Percentiles rank a stretch among this genome's conserved stretches.
Conservation (phyloP, 2,329 filamentous ascomycete genomes). For the Truncatella angustata region DNA sequence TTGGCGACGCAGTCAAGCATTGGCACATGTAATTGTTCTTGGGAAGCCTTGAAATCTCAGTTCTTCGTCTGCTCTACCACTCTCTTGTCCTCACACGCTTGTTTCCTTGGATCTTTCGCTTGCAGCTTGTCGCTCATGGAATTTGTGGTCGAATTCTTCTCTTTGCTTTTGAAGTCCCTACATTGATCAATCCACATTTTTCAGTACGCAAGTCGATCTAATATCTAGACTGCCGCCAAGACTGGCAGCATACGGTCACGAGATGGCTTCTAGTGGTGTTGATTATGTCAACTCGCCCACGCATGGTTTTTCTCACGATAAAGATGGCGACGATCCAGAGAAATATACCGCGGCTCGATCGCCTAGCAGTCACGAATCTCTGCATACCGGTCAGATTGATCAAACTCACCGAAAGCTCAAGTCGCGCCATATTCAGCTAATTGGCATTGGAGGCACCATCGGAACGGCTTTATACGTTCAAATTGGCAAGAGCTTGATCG, state of each 20-base stretch:
- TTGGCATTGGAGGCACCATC: slow-evolving; percentile 64
- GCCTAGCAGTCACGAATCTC: slow-evolving; percentile 8
- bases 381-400: slow-evolving; percentile 27
- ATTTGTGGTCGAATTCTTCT: slow-evolving; percentile 21
- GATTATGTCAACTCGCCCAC: slow-evolving; percentile 11
- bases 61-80: not conserved
- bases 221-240: not conserved
- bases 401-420: slow-evolving; percentile 53
- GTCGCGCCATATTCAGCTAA: slow-evolving; percentile 56
- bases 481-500: slow-evolving; percentile 56
- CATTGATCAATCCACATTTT: not conserved
- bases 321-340: slow-evolving; percentile 14
- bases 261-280: slow-evolving; percentile 19
- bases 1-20: not conserved
- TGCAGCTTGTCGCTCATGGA: slow-evolving; percentile 15
- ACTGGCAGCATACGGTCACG: not conserved
- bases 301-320: slow-evolving; percentile 5
- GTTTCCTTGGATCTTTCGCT: not conserved
- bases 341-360: slow-evolving; percentile 17
- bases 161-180: slow-evolving; percentile 16
- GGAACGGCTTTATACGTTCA: slow-evolving; percentile 60
- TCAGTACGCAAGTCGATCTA: not conserved
- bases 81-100: not conserved
- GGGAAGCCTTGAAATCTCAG: slow-evolving; percentile 1
- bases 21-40: slow-evolving; percentile 1